Conservation (phyloP, 768 basidiomycete genomes). For the Lactifluus rugatus region DNA sequence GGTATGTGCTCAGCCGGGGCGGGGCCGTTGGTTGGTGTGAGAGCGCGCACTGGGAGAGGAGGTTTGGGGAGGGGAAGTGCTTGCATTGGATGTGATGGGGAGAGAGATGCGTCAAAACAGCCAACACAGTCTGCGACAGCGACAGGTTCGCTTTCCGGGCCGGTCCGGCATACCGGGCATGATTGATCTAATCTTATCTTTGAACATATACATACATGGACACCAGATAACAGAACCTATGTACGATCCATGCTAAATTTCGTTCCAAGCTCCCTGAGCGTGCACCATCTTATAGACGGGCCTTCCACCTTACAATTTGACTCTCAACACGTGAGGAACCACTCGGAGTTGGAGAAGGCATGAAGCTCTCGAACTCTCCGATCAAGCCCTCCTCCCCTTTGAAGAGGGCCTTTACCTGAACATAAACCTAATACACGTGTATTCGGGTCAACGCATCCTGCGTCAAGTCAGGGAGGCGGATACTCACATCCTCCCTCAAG, state of each 20-base stretch:
- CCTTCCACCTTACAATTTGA: neutral
- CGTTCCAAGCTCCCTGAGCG: too few species aligned
- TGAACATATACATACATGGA: neutral
- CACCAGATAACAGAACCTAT: neutral
- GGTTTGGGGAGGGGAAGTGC: conserved; percentile 12
- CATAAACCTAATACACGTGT: too few species aligned
- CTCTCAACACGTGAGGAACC: neutral
- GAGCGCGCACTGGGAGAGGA: conserved; percentile 1
- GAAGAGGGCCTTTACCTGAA: too few species aligned
- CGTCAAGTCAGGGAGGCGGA: neutral
- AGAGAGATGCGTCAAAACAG: conserved; percentile 2
- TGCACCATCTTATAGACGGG: too few species aligned
- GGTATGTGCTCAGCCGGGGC: neutral
- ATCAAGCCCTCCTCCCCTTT: neutral
- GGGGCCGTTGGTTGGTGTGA: neutral
- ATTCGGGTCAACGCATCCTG: too few species aligned
- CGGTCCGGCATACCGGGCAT: neutral
- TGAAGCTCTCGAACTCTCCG: neutral
- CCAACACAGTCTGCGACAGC: neutral
- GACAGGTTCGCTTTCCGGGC: neutral
- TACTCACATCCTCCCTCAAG: too few species aligned
- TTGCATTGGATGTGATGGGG: conserved; percentile 12
- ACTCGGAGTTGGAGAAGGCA: neutral
- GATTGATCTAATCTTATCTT: neutral
- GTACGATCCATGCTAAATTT: too few species aligned